A percentile compares a stretch with the other conserved stretches of the same genome.
phyloP scores from a whole-genome alignment of 805 yeast genomes.

The Lipomyces japonicus region DNA sequence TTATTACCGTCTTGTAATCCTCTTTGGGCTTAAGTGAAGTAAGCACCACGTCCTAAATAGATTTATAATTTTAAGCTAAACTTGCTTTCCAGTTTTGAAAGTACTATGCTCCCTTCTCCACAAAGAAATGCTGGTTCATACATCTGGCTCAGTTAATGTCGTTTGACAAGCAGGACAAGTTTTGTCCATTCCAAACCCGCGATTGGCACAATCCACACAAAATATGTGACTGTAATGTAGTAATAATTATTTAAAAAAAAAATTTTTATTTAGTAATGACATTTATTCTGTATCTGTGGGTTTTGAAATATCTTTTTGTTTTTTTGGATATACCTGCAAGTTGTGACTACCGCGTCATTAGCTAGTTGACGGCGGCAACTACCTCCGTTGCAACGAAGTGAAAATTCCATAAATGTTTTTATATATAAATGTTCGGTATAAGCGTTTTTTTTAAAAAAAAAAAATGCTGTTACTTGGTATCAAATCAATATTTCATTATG shows the following conservation, averaged over 20 bases:
- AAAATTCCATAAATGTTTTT: slow-evolving; percentile 9
- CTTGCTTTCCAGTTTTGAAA: neutral
- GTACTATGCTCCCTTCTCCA: neutral
- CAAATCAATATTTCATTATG: too few relatives aligned
- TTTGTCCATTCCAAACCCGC: slow-evolving; percentile 1
- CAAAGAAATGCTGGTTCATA: neutral
- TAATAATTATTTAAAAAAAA: neutral
- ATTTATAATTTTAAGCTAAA: neutral
- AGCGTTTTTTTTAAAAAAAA: too few relatives aligned
- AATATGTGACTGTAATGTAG: slow-evolving; percentile 9
- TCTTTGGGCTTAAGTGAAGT: slow-evolving; percentile 16
- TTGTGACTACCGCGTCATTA: slow-evolving; percentile 18
- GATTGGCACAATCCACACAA: slow-evolving; percentile 12
- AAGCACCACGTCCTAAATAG: slow-evolving; percentile 9
- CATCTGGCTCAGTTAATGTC: slow-evolving; percentile 15
- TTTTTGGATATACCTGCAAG: slow-evolving; percentile 22
- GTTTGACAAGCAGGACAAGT: slow-evolving; percentile 17
- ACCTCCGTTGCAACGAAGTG: slow-evolving; percentile 14
- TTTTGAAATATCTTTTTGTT: too few relatives aligned
- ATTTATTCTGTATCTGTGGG: too few relatives aligned
- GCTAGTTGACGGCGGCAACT: slow-evolving; percentile 10
- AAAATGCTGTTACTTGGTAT: too few relatives aligned
- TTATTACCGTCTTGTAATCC: slow-evolving; percentile 12
- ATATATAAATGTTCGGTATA: neutral
- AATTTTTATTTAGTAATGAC: too few relatives aligned